Conservation (phyloP, 2,329 filamentous ascomycete species). For the Cryphonectria radicalis region DNA sequence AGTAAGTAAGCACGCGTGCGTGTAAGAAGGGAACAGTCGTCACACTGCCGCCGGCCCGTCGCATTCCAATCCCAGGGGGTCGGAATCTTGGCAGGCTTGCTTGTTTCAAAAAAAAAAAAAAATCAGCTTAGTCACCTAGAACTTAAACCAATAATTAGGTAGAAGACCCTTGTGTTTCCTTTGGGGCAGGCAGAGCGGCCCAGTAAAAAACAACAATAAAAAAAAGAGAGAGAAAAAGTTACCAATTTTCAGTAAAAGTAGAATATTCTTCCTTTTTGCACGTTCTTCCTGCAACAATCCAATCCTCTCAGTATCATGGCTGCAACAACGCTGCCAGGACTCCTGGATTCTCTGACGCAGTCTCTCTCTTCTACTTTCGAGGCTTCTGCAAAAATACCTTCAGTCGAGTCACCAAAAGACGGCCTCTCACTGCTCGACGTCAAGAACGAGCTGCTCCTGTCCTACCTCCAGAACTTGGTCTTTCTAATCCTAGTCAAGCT, state of each 20-base stretch:
- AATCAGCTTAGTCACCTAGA: background rate
- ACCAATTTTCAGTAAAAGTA: background rate
- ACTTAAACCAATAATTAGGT: background rate
- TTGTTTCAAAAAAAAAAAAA: background rate
- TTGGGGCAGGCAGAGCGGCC: background rate
- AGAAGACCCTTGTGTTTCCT: background rate
- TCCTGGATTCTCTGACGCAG: constrained; percentile 59
- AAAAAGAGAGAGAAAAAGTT: constrained; percentile 26
- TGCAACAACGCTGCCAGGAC: constrained; percentile 46
- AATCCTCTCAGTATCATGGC: constrained; percentile 17
- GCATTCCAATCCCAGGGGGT: background rate
- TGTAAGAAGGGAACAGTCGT: constrained; percentile 15
- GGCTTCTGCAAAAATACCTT: constrained; percentile 64
- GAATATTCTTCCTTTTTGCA: background rate
- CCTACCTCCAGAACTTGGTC: constrained; percentile 92
- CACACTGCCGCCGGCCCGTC: background rate
- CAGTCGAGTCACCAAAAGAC: constrained; percentile 74
- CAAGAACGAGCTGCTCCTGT: constrained; percentile 96
- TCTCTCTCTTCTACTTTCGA: constrained; percentile 68
- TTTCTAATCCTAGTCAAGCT: constrained; percentile 85
- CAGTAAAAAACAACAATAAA: background rate
- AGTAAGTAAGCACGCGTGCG: background rate
- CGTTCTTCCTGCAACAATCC: no score
- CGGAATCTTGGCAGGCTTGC: background rate
- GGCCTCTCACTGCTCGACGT: constrained; percentile 93